Base-by-base conservation (phyloP, 768 basidiomycete genomes). In the Boletus subcaerulescens region DNA sequence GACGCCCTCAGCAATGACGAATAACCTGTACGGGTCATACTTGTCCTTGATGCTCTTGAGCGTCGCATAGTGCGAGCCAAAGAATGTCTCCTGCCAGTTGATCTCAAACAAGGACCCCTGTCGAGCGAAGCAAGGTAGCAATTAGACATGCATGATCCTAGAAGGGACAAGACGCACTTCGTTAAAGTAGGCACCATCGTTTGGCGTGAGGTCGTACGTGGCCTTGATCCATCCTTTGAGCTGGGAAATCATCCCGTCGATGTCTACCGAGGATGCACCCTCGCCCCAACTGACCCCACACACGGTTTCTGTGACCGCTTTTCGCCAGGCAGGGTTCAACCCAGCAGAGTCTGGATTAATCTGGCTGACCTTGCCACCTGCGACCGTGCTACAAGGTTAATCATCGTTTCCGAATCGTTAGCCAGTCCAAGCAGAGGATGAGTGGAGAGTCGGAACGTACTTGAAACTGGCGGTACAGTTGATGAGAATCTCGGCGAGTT, bases 281-380 rank as follows among this genome's bases (percentile, higher is more conserved):
- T 71, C 68, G 0, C 55, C 55, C 67, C 73, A 56, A 13, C 24
- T 4, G 49, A 63, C 4, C 0, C 55, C 57, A 29, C 65, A 64
- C 9, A 61, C 45, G 4, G 70, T 59, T 29, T 77, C 63, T 6
- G 70, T 62, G 11, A 80, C 43, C 0, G 78, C 71, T 14, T 71
- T 68, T 5, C 80, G 70, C 79, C 80, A 83, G 3, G 74, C 76
- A 12, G 79, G 80, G 62, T 80, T 73, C n/a, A 80, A 52, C 11
- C 76, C 79, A 13, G 71, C 66, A 4, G 76, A 71, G 43, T 72
- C 65, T 0, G 78, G 73, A 22, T 73, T 61, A 2, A 69, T 60
- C 20, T 62, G 61, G 4, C 71, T 67, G 12, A 79, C 79, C 5
- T 71, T 73, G 1, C 81, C 79, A 3, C 80, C 80, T 7, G 67